Conservation (phyloP, 2,329 filamentous ascomycete species). For the Berkeleyomyces basicola region DNA sequence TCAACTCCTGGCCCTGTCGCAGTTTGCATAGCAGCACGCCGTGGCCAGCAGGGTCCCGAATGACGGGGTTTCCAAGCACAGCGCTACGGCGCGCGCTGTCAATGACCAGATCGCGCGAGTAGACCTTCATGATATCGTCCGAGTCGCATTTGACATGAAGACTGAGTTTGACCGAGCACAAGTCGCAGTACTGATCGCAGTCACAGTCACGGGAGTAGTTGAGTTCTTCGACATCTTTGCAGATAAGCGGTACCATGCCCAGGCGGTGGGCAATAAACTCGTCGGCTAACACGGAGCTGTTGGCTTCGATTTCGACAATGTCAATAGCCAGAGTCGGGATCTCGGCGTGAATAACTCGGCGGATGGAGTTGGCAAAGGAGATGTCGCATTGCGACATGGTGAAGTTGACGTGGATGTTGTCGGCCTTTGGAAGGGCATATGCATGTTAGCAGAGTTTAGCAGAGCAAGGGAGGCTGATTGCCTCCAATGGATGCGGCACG, state of each 20-base stretch:
- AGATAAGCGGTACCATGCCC: conserved; percentile 74
- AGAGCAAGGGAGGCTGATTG: background rate
- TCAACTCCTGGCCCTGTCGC: conserved; percentile 73
- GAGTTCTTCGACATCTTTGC: conserved; percentile 66
- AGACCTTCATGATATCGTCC: conserved; percentile 85
- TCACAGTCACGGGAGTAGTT: conserved; percentile 88
- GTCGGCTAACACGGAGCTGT: conserved; percentile 90
- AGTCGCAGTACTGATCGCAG: conserved; percentile 87
- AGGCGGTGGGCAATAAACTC: conserved; percentile 90
- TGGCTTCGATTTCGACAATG: conserved; percentile 78
- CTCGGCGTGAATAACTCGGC: conserved; percentile 81
- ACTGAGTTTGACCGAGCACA: conserved; percentile 71
- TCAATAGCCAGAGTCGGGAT: conserved; percentile 92
- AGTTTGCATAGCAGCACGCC: conserved; percentile 84
- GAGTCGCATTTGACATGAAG: conserved; percentile 74
- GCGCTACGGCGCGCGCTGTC: conserved; percentile 53
- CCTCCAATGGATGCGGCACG: conserved; percentile 13
- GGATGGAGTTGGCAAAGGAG: conserved; percentile 80
- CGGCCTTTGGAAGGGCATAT: conserved; percentile 39
- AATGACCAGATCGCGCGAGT: conserved; percentile 73
- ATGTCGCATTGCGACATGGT: conserved; percentile 79
- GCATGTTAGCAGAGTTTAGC: background rate
- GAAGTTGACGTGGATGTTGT: conserved; percentile 72
- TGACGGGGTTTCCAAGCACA: conserved; percentile 63
- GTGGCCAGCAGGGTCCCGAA: conserved; percentile 64